These are phyloP conservation scores for Gaultheria prostrata DNA, from an alignment of 148 eudicot species.

Conservation along the genomic window DNA sequence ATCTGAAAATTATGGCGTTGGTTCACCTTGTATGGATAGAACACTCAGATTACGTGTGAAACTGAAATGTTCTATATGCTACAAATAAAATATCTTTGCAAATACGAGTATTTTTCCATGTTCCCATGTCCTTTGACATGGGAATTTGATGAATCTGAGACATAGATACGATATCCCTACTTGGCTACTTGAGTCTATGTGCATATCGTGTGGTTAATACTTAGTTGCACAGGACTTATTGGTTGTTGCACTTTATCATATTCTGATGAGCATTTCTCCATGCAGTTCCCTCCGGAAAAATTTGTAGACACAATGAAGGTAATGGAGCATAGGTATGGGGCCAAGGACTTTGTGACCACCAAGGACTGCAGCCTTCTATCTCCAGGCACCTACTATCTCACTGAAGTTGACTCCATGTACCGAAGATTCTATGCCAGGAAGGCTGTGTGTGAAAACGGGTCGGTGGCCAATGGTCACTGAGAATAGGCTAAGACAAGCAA, in stretches of 20 bases:
- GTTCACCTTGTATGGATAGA: neutral
- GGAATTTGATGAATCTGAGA: neutral
- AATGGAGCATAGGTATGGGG: slow-evolving; percentile 90
- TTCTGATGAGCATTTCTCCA: slow-evolving; percentile 11
- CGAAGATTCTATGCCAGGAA: slow-evolving; percentile 67
- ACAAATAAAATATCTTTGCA: neutral
- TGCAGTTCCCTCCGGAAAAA: slow-evolving; percentile 81
- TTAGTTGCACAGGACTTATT: neutral
- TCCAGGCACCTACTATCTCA: slow-evolving; percentile 77
- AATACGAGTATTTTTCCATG: neutral
- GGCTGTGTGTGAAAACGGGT: slow-evolving; percentile 31
- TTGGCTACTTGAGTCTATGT: neutral
- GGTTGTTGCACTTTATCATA: neutral
- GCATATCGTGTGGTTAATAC: neutral
- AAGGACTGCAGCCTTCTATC: slow-evolving; percentile 65
- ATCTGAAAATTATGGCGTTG: neutral
- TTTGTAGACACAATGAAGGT: slow-evolving; percentile 75
- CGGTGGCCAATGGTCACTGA: slow-evolving; percentile 54
- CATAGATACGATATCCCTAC: neutral
- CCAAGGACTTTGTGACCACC: slow-evolving; percentile 77
- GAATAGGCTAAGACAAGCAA: neutral
- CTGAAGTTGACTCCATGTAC: slow-evolving; percentile 76
- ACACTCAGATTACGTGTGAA: neutral
- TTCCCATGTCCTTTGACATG: neutral
- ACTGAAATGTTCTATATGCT: neutral